Evolutionary conservation across 371 early-diverging fungal species (phyloP), one percentile per base, ranked within the genome.

Genomic region (Haplosporangium sp.): DNA sequence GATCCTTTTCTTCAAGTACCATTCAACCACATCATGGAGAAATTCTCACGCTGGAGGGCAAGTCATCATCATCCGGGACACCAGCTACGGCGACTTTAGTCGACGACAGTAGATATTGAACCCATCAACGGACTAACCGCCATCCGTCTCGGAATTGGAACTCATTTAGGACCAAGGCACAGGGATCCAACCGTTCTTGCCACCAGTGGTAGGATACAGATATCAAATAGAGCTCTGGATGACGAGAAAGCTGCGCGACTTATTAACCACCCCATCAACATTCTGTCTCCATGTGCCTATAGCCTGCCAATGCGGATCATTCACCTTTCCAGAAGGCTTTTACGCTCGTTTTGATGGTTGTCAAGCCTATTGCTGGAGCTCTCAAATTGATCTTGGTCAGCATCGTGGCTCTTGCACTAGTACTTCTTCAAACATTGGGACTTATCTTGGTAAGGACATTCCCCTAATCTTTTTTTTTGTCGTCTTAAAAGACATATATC

Each of bases 161-260:
- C 20, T 62, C 52, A 18, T 50, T 21, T 83, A 91, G 92, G 94
- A 94, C 73, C 82, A 90, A 52, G 90, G 93, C 21, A 96, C 95
- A 6, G 95, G 95, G 36, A 94, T 96, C 67, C 95, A 95, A 58
- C 95, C 96, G 8, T 95, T 96, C 80, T 80, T 95, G 55, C 93
- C 93, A 55, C 93, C 94, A 12, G 88, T 93, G 77, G 91, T 90
- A 86, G 76, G 76, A 23, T 5, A 1, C 23, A 0, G 16, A 29
- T 29, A 1, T 29, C 29, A 29, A 29, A 29, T 29, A 1, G 29
- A 29, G 29, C 29, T 29, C 29, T 29, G 29, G 29, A 29, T 4
- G 29, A 4, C 29, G 29, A 29, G 4, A 29, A 29, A 29, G 29
- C 29, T 29, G 4, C 29, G 29, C 29, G 29, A 29, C 4, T 29